phyloP scores from a whole-genome alignment of 768 basidiomycete genomes.

The Lentinula boryana region DNA sequence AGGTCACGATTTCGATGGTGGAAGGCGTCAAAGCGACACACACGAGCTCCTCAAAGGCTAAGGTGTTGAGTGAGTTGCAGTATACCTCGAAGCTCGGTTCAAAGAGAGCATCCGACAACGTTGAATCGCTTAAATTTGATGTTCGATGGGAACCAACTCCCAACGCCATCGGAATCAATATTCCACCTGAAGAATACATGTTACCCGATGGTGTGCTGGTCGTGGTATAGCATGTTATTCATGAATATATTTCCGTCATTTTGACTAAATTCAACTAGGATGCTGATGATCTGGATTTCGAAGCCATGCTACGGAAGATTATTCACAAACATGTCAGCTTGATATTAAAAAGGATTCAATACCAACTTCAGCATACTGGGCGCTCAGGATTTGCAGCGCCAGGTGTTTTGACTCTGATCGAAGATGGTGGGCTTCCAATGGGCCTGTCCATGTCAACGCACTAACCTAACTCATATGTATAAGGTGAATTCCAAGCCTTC shows the following conservation, averaged over 20 bases:
- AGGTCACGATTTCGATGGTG: slow-evolving; percentile 15
- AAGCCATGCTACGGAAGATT: slow-evolving; percentile 55
- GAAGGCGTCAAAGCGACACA: slow-evolving; percentile 22
- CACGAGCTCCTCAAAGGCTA: slow-evolving; percentile 42
- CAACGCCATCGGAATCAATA: slow-evolving; percentile 54
- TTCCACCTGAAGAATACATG: slow-evolving; percentile 42
- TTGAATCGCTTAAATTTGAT: slow-evolving; percentile 63
- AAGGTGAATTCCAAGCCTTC: slow-evolving; percentile 54
- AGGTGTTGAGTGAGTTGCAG: slow-evolving; percentile 57
- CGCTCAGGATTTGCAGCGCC: slow-evolving; percentile 56
- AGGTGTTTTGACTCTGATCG: slow-evolving; percentile 50
- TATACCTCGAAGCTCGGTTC: slow-evolving; percentile 54
- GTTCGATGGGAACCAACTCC: slow-evolving; percentile 75
- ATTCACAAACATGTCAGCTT: slow-evolving; percentile 57
- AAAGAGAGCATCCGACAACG: slow-evolving; percentile 61
- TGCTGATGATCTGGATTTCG: slow-evolving; percentile 67
- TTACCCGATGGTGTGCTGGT: slow-evolving; percentile 35
- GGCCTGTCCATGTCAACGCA: not conserved
- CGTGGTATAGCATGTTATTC: slow-evolving; percentile 44
- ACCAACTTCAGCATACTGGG: slow-evolving; percentile 47
- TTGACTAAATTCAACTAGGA: slow-evolving; percentile 29
- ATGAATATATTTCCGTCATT: not conserved
- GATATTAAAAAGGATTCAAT: slow-evolving; percentile 47
- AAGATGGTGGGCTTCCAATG: slow-evolving; percentile 41
- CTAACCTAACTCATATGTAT: not conserved